Evolutionary conservation across 352 stramenopile genomes (phyloP).

Genomic region (Phytophthora europaea): DNA sequence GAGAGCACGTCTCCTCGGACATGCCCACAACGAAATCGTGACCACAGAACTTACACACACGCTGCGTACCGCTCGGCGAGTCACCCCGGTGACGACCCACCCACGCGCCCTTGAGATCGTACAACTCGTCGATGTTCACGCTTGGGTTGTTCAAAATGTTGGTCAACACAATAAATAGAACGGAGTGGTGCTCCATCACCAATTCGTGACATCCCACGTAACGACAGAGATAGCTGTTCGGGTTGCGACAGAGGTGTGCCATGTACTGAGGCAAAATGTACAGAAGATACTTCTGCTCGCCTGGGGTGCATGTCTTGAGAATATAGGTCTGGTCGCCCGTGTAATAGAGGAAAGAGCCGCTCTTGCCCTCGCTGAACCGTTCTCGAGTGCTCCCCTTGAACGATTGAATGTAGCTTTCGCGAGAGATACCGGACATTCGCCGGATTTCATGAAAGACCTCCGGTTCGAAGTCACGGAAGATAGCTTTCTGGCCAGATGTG

Average conservation of each 20-base stretch:
- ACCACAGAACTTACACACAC: slow-evolving; percentile 90
- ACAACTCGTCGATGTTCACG: slow-evolving; percentile 90
- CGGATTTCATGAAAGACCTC: slow-evolving; percentile 87
- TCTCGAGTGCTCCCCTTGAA: slow-evolving; percentile 86
- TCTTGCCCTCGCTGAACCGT: slow-evolving; percentile 92
- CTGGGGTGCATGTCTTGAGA: slow-evolving; percentile 89
- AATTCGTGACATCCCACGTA: slow-evolving; percentile 92
- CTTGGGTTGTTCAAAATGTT: slow-evolving; percentile 91
- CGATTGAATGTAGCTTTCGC: slow-evolving; percentile 80
- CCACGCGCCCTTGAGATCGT: slow-evolving; percentile 93
- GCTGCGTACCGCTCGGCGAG: slow-evolving; percentile 74
- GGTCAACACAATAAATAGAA: slow-evolving; percentile 90
- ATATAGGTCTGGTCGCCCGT: slow-evolving; percentile 91
- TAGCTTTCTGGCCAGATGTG: slow-evolving; percentile 69
- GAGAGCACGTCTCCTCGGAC: slow-evolving; percentile 79
- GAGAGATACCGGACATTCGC: slow-evolving; percentile 80
- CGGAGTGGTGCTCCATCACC: slow-evolving; percentile 86
- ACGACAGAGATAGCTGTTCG: slow-evolving; percentile 89
- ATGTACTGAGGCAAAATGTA: slow-evolving; percentile 92
- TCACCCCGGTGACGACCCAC: slow-evolving; percentile 80
- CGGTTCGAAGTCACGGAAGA: slow-evolving; percentile 89
- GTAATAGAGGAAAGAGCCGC: slow-evolving; percentile 92
- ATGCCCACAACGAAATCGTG: slow-evolving; percentile 90
- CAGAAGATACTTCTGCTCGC: slow-evolving; percentile 85
- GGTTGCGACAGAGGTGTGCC: slow-evolving; percentile 78